These are phyloP conservation scores for Ascoidea asiatica DNA, from an alignment of 805 yeast species.

Conservation along the genomic window DNA sequence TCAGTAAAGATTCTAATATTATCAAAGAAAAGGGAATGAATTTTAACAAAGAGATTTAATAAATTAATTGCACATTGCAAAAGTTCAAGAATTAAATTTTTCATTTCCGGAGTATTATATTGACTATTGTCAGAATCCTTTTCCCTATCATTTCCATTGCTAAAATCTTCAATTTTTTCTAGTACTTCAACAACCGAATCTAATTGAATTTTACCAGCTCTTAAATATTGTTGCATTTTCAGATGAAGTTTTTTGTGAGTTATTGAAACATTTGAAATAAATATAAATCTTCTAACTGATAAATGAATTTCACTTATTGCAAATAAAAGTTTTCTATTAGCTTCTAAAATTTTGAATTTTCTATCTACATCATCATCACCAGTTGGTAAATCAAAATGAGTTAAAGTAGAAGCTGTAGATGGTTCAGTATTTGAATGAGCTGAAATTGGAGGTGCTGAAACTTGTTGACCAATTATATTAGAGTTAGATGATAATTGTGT, in stretches of 20 bases:
- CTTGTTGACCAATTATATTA: too few relatives aligned
- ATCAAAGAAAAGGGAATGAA: slow-evolving; percentile 19
- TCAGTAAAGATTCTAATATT: slow-evolving; percentile 22
- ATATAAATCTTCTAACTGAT: slow-evolving; percentile 27
- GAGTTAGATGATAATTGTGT: too few relatives aligned
- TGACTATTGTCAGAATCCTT: slow-evolving; percentile 6
- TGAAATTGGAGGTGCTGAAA: too few relatives aligned
- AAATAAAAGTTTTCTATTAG: slow-evolving; percentile 29
- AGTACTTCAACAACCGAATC: slow-evolving; percentile 29
- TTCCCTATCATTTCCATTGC: background rate
- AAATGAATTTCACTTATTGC: slow-evolving; percentile 32
- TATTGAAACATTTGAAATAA: slow-evolving; percentile 21
- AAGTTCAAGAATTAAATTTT: background rate
- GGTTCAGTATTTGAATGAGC: too few relatives aligned
- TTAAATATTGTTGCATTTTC: slow-evolving; percentile 25
- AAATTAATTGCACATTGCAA: background rate
- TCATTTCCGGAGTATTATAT: background rate
- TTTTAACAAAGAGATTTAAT: background rate
- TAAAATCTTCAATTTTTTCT: slow-evolving; percentile 20
- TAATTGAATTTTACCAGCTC: slow-evolving; percentile 26
- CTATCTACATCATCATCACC: too few relatives aligned
- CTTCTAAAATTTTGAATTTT: slow-evolving; percentile 16
- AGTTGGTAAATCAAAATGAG: too few relatives aligned
- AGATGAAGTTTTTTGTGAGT: slow-evolving; percentile 25
- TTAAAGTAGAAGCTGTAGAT: too few relatives aligned